Conservation (phyloP, 768 basidiomycete genomes). For the Russula griseocarnosa region DNA sequence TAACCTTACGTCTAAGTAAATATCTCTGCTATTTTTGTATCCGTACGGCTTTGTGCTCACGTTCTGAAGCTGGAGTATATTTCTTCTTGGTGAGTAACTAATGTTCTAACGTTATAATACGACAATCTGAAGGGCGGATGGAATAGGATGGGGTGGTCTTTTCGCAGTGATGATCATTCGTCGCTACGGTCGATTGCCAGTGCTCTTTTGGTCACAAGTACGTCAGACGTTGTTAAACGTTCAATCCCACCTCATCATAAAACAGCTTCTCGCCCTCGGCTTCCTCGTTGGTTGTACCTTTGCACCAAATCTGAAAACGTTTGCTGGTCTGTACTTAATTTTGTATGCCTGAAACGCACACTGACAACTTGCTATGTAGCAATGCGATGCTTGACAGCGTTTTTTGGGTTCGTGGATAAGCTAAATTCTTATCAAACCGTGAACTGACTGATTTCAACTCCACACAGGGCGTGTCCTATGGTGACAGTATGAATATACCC, state of each 20-base stretch:
- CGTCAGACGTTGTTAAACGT: conserved; percentile 7
- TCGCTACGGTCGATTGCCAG: conserved; percentile 58
- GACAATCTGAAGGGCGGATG: not conserved
- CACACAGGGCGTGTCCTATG: conserved; percentile 52
- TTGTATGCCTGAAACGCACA: not conserved
- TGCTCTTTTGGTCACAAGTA: conserved; percentile 71
- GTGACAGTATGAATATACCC: conserved; percentile 40
- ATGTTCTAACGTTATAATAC: conserved; percentile 18
- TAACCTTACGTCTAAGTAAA: conserved; percentile 51
- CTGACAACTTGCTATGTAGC: conserved; percentile 33
- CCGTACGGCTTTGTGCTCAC: conserved; percentile 29
- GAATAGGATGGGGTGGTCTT: conserved; percentile 53
- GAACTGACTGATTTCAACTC: not conserved
- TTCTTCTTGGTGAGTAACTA: conserved; percentile 45
- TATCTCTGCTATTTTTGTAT: not conserved
- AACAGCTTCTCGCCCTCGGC: conserved; percentile 50
- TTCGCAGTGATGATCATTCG: conserved; percentile 60
- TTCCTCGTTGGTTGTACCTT: conserved; percentile 60
- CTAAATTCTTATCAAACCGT: not conserved
- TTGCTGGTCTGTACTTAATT: conserved; percentile 46
- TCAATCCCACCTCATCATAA: not conserved
- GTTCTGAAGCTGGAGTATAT: conserved; percentile 58
- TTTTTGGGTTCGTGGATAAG: conserved; percentile 46
- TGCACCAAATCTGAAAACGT: conserved; percentile 52
- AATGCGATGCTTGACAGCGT: conserved; percentile 56